phyloP scores from a whole-genome alignment of 73 alveolate genomes.

The Paramecium octaurelia region DNA sequence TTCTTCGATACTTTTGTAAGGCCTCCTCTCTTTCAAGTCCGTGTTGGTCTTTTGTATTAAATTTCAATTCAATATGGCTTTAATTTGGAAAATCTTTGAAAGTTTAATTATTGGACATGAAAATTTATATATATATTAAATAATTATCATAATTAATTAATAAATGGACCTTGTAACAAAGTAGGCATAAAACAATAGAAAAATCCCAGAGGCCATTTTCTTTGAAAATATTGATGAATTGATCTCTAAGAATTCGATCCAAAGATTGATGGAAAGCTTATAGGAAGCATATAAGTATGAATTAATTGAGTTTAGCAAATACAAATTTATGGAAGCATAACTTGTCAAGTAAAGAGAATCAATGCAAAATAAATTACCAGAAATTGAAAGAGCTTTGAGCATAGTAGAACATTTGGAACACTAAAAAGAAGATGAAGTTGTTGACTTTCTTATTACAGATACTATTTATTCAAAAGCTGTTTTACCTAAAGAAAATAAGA shows the following conservation, averaged over 20 bases:
- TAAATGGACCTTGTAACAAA: constrained; percentile 66
- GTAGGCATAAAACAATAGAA: constrained; percentile 79
- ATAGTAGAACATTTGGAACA: constrained; percentile 72
- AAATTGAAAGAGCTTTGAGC: constrained; percentile 87
- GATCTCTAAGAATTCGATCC: constrained; percentile 77
- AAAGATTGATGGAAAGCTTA: constrained; percentile 63
- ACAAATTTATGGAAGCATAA: constrained; percentile 93
- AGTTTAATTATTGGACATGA: not conserved
- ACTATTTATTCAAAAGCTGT: constrained; percentile 92
- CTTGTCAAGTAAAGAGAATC: constrained; percentile 78
- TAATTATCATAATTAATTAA: constrained; percentile 24
- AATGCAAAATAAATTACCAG: constrained; percentile 89
- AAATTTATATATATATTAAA: not conserved
- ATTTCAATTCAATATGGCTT: constrained; percentile 49
- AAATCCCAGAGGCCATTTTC: constrained; percentile 85
- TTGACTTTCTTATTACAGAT: constrained; percentile 87
- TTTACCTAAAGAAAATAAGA: constrained; percentile 77
- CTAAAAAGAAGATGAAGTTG: constrained; percentile 66
- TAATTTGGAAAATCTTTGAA: constrained; percentile 48
- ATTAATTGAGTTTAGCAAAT: constrained; percentile 66
- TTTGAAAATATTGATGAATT: constrained; percentile 89
- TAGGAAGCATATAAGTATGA: constrained; percentile 57
- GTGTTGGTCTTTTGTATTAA: not conserved
- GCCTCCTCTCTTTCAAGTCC: constrained; percentile 43
- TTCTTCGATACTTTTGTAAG: constrained; percentile 5